phyloP scores from a whole-genome alignment of 495 filamentous ascomycete genomes.

The Xylaria telfairii region DNA sequence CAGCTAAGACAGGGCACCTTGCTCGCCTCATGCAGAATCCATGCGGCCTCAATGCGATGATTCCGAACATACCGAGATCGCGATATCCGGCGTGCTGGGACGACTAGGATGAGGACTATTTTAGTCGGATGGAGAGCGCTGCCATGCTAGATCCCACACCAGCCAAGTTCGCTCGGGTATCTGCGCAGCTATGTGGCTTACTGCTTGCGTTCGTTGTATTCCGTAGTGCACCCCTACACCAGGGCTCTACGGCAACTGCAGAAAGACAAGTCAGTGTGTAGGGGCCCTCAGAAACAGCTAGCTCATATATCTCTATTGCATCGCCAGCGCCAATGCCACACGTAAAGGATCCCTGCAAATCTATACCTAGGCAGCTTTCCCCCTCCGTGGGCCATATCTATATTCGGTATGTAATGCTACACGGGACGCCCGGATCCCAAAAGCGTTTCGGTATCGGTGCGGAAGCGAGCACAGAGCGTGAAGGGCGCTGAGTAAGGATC shows the following conservation, averaged over 20 bases:
- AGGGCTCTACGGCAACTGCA: not conserved
- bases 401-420: not conserved
- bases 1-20: not conserved
- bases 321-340: not conserved
- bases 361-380: not conserved
- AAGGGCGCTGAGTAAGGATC: slow-evolving; percentile 13
- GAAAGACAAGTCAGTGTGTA: not conserved
- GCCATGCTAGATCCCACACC: not conserved
- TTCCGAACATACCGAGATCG: not conserved
- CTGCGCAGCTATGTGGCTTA: not conserved
- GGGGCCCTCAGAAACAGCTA: not conserved
- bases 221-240: not conserved
- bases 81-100: not conserved
- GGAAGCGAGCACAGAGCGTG: not conserved
- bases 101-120: not conserved
- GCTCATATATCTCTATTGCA: not conserved
- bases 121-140: not conserved
- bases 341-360: not conserved
- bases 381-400: not conserved
- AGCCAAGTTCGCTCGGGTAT: not conserved
- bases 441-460: not conserved
- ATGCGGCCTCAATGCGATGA: not conserved
- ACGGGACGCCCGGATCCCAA: slow-evolving; percentile 1
- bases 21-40: slow-evolving; percentile 3
- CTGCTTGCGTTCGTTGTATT: not conserved